phyloP scores from a whole-genome alignment of 257 asterid genomes.

The Solanum paucissectum region DNA sequence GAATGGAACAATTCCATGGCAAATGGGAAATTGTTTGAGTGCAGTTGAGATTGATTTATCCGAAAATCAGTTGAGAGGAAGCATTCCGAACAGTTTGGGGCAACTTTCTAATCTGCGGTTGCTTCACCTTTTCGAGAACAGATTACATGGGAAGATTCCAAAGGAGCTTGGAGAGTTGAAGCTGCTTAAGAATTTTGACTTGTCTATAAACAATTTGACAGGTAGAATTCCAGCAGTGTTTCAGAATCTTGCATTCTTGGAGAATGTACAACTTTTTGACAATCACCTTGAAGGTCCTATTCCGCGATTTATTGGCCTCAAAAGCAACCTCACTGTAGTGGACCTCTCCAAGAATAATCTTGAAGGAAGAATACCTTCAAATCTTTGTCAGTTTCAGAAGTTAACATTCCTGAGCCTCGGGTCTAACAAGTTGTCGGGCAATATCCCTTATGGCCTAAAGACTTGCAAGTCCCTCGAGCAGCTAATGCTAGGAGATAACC shows the following conservation, averaged over 20 bases:
- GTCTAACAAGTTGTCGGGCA: constrained; percentile 56
- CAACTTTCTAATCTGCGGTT: constrained; percentile 34
- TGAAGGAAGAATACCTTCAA: constrained; percentile 55
- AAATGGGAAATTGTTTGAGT: constrained; percentile 44
- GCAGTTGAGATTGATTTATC: constrained; percentile 75
- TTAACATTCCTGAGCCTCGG: constrained; percentile 65
- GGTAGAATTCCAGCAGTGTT: constrained; percentile 61
- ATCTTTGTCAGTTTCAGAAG: constrained; percentile 45
- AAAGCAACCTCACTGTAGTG: constrained; percentile 48
- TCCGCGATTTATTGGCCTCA: constrained; percentile 55
- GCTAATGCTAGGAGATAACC: constrained; percentile 76
- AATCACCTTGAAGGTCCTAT: constrained; percentile 57
- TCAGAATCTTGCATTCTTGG: constrained; percentile 47
- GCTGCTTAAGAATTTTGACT: constrained; percentile 40
- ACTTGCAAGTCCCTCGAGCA: constrained; percentile 69
- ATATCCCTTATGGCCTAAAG: constrained; percentile 63
- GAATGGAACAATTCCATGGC: constrained; percentile 65
- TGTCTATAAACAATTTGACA: constrained; percentile 65
- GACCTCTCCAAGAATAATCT: constrained; percentile 70
- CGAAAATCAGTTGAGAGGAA: constrained; percentile 53
- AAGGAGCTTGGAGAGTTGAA: constrained; percentile 43
- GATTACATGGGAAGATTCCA: constrained; percentile 53
- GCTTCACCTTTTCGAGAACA: constrained; percentile 74
- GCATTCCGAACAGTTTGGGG: constrained; percentile 44
- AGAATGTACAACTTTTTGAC: constrained; percentile 62